These are phyloP conservation scores for Mycena belliarum DNA, from an alignment of 768 basidiomycete genomes.

Conservation along the genomic window DNA sequence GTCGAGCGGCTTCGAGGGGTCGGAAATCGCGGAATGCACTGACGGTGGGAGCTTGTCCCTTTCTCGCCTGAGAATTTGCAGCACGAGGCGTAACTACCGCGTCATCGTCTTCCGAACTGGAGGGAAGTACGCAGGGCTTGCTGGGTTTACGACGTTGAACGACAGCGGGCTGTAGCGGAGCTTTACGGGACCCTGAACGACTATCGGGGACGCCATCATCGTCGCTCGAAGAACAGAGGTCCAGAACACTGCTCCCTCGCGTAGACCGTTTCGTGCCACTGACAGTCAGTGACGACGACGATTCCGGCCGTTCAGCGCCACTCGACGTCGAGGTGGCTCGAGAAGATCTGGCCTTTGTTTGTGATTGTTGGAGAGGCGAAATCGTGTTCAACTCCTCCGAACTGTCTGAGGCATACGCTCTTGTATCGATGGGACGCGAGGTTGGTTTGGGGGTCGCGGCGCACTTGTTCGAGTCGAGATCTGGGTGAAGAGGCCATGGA, in stretches of 20 bases:
- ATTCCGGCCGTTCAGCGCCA: background rate
- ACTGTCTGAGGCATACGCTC: background rate
- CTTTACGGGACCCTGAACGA: background rate
- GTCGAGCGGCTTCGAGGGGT: constrained; percentile 6
- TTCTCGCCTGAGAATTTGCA: background rate
- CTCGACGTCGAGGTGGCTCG: background rate
- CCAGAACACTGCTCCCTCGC: constrained; percentile 6
- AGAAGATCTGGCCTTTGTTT: background rate
- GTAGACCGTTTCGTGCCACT: constrained; percentile 2
- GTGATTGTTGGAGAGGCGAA: background rate
- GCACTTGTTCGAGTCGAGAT: background rate
- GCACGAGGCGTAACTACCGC: constrained; percentile 15
- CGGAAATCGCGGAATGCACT: background rate
- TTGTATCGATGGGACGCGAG: background rate
- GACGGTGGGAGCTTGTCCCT: background rate
- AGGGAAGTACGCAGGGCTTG: background rate
- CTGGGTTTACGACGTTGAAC: background rate
- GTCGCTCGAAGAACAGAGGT: constrained; percentile 17
- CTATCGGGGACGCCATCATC: background rate
- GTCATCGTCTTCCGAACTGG: constrained; percentile 10
- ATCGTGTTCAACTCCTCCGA: background rate
- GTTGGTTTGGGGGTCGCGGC: constrained; percentile 2
- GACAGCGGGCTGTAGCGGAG: background rate
- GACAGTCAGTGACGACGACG: constrained; percentile 9
- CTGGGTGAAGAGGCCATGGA: constrained; percentile 1